phyloP scores from a whole-genome alignment of 2,329 filamentous ascomycete species.

The Domatiomyces catenatus region DNA sequence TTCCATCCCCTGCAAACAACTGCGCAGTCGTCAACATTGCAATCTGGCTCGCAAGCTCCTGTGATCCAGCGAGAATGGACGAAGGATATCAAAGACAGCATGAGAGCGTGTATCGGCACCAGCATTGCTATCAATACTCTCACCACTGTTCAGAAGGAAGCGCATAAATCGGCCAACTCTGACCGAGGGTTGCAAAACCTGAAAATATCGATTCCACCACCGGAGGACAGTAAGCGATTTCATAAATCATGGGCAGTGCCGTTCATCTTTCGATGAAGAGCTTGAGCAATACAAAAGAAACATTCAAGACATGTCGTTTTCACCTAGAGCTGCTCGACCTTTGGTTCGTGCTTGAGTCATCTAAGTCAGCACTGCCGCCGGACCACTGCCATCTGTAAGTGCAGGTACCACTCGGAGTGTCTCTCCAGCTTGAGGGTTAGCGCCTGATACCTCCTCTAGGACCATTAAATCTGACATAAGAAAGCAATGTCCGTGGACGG shows the following conservation, averaged over 20 bases:
- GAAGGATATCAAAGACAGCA: slow-evolving; percentile 41
- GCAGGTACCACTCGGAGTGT: too few relatives aligned
- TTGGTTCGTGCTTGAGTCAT: too few relatives aligned
- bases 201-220: slow-evolving; percentile 10
- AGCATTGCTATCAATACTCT: slow-evolving; percentile 48
- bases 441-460: not conserved
- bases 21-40: not conserved
- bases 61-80: slow-evolving; percentile 48
- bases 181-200: slow-evolving; percentile 10
- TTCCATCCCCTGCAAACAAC: slow-evolving; percentile 9
- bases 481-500: too few relatives aligned
- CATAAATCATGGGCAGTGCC: slow-evolving; percentile 5
- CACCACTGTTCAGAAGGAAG: slow-evolving; percentile 38
- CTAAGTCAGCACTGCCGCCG: too few relatives aligned
- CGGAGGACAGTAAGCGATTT: slow-evolving; percentile 1
- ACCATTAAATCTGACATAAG: not conserved
- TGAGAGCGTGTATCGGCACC: slow-evolving; percentile 56
- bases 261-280: not conserved
- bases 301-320: too few relatives aligned
- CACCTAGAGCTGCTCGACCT: too few relatives aligned
- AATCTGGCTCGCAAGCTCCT: slow-evolving; percentile 14
- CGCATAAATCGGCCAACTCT: not conserved
- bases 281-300: not conserved
- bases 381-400: too few relatives aligned
- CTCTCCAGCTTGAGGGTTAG: not conserved